phyloP scores from a whole-genome alignment of 306 rosid genomes.

The Ceratonia siliqua region DNA sequence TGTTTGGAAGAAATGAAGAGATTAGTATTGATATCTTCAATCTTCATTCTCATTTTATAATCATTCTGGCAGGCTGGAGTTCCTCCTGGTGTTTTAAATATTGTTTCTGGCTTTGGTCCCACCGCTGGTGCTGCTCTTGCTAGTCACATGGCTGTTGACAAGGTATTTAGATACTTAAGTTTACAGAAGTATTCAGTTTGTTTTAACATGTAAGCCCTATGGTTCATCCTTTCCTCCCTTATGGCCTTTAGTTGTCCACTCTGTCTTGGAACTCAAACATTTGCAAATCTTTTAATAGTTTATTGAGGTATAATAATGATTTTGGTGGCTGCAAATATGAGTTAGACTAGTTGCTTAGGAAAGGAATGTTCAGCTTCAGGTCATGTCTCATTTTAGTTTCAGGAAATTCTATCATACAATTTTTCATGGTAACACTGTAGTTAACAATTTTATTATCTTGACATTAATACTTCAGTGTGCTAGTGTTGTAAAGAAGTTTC shows the following conservation, averaged over 20 bases:
- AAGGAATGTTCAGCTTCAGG: neutral
- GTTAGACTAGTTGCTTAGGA: slow-evolving; percentile 17
- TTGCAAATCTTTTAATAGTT: neutral
- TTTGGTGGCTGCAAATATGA: neutral
- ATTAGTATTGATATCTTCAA: neutral
- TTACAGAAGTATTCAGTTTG: neutral
- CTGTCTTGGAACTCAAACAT: neutral
- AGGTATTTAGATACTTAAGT: slow-evolving; percentile 54
- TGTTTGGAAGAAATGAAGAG: neutral
- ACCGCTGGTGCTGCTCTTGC: slow-evolving; percentile 95
- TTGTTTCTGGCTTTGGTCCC: slow-evolving; percentile 91
- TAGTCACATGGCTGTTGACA: slow-evolving; percentile 92
- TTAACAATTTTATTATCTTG: neutral
- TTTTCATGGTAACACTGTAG: neutral
- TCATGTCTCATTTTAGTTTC: neutral
- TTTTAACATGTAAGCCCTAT: neutral
- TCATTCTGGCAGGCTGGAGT: slow-evolving; percentile 79
- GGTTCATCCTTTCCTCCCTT: neutral
- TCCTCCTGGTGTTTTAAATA: slow-evolving; percentile 82
- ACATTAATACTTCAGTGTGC: neutral
- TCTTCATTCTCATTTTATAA: slow-evolving; percentile 20
- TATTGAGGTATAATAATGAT: neutral
- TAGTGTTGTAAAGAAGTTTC: slow-evolving; percentile 17
- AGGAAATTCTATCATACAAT: neutral
- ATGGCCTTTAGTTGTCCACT: neutral